Evolutionary conservation across 1,284 basidiomycete species (phyloP), one percentile per base, ranked within the genome.

Genomic region (Cutaneotrichosporon cyanovorans): DNA sequence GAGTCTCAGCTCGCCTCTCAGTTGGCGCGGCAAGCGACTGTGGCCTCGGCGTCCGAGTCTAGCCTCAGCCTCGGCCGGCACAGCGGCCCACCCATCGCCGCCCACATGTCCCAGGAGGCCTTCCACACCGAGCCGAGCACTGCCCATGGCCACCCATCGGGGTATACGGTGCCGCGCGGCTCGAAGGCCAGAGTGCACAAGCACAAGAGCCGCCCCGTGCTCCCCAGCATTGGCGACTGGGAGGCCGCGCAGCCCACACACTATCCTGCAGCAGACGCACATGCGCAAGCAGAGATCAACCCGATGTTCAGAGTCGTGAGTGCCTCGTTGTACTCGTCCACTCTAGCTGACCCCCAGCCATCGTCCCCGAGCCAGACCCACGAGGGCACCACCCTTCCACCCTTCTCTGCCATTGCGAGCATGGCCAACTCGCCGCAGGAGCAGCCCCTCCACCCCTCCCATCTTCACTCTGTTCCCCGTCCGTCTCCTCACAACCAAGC

Each of bases 241-340:
- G 57, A 61, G 28, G 59, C 8, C 25, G 25, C 25, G 25, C 25
- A 28, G n/a, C n/a, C n/a, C 25, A 28, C 25, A 28, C 25, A 7
- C 25, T 12, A 28, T 12, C 25, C 25, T 12, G 25, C 25, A 28
- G 25, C 25, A 52, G 15, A 77, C 58, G 18, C 54, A 52, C 2
- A n/a, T n/a, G n/a, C n/a, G n/a, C n/a, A n/a, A n/a, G n/a, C n/a
- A n/a, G 49, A 59, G 19, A 86, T 88, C 63, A 89, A 91, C 69
- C 86, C 87, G 32, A 89, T 89, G 71, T 91, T 90, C 77, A 82
- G 85, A 78, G 86, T 90, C 71, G 87, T 88, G 71, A 78, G 86
- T 75, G 16, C n/a, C 31, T 21, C 19, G 35, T n/a, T n/a, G n/a
- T n/a, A 16, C 8, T 23, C 14, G 4, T 16, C 7, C 6, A 33